Conservation (phyloP, 2,329 filamentous ascomycete species). For the Sporothrix dimorphospora region DNA sequence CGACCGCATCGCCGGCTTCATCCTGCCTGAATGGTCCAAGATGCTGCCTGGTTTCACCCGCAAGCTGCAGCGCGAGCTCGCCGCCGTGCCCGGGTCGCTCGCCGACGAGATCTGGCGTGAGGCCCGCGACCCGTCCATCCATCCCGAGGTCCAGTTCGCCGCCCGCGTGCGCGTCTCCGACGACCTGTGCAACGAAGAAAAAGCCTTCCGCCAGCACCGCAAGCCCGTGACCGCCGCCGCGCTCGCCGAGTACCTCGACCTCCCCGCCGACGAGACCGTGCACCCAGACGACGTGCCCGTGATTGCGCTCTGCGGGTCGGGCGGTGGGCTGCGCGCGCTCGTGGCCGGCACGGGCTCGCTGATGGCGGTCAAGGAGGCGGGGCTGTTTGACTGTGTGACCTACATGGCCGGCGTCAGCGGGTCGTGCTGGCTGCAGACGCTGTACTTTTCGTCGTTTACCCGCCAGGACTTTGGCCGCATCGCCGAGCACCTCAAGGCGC, state of each 20-base stretch:
- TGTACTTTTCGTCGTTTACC: constrained; percentile 82
- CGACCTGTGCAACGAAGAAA: constrained; percentile 77
- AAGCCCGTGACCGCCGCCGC: constrained; percentile 70
- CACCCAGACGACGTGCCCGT: constrained; percentile 89
- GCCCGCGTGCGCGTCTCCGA: constrained; percentile 83
- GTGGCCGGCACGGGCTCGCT: constrained; percentile 90
- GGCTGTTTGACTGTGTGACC: constrained; percentile 89
- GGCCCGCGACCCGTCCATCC: constrained; percentile 77
- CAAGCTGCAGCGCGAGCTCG: constrained; percentile 86
- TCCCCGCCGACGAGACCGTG: constrained; percentile 74
- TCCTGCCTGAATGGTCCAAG: constrained; percentile 83
- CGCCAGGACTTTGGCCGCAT: constrained; percentile 68
- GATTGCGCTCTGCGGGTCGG: constrained; percentile 93
- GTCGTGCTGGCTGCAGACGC: constrained; percentile 89
- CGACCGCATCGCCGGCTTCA: constrained; percentile 66
- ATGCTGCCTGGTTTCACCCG: constrained; percentile 73
- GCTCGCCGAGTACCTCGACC: constrained; percentile 77
- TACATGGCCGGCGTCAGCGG: constrained; percentile 96
- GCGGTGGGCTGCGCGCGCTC: constrained; percentile 85
- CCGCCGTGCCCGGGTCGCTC: constrained; percentile 82
- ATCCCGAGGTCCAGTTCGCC: constrained; percentile 84
- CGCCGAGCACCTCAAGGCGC: constrained; percentile 82
- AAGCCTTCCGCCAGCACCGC: constrained; percentile 70
- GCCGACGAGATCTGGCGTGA: constrained; percentile 94
- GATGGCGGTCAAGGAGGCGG: constrained; percentile 79